A percentile compares a stretch with the other conserved stretches of the same genome.
These are phyloP conservation scores for Theileria equi DNA, from an alignment of 169 alveolate genomes.

Conservation along the genomic window DNA sequence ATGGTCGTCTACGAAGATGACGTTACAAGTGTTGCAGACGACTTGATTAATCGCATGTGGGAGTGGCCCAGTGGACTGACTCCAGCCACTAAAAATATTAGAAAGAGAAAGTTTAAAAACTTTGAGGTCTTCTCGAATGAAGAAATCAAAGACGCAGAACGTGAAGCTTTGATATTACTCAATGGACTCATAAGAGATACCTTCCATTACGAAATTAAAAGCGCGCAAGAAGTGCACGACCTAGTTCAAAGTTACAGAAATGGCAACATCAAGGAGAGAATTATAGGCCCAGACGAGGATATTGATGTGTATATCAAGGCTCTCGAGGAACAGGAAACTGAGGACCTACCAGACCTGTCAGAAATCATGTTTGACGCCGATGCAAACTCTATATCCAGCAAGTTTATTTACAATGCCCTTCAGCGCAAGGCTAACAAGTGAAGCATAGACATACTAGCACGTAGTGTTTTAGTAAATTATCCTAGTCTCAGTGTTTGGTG, in stretches of 20 bases:
- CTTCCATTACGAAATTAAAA: slow-evolving; percentile 61
- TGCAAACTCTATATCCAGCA: slow-evolving; percentile 10
- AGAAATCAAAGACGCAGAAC: slow-evolving; percentile 82
- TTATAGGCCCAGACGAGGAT: slow-evolving; percentile 65
- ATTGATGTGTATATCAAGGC: slow-evolving; percentile 44
- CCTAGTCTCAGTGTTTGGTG: background rate
- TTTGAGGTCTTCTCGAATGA: slow-evolving; percentile 71
- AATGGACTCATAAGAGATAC: slow-evolving; percentile 57
- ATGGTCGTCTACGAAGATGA: slow-evolving; percentile 67
- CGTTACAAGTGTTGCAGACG: slow-evolving; percentile 56
- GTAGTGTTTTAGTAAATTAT: background rate
- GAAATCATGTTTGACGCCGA: slow-evolving; percentile 61
- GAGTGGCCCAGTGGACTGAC: slow-evolving; percentile 85
- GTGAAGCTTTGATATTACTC: slow-evolving; percentile 45
- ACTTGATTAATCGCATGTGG: slow-evolving; percentile 71
- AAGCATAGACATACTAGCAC: background rate
- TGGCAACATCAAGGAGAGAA: slow-evolving; percentile 59
- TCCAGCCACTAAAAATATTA: slow-evolving; percentile 77
- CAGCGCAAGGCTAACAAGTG: background rate
- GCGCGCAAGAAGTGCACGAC: slow-evolving; percentile 58
- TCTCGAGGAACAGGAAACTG: slow-evolving; percentile 35
- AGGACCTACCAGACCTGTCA: slow-evolving; percentile 40
- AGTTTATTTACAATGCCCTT: slow-evolving; percentile 5
- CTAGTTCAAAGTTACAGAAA: slow-evolving; percentile 47
- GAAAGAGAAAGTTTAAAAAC: slow-evolving; percentile 78